Percentiles rank a stretch among this genome's conserved stretches.
These are phyloP conservation scores for Colletotrichum abscissum DNA, from an alignment of 2,329 filamentous ascomycete species.

Conservation along the genomic window DNA sequence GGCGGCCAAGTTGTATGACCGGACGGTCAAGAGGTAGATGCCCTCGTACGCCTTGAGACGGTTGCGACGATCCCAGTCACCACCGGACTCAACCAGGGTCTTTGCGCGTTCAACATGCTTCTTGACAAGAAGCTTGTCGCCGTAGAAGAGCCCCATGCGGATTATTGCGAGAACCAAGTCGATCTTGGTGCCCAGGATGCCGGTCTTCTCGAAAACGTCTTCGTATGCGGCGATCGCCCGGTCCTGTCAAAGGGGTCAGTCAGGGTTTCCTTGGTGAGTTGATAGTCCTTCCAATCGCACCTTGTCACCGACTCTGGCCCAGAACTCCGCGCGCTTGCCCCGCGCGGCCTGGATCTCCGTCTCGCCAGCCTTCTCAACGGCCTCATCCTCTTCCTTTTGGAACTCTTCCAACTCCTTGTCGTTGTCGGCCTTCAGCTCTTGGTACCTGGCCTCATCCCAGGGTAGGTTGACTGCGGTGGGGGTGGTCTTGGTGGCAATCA, in stretches of 20 bases:
- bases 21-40: conserved; percentile 89
- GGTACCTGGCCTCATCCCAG: conserved; percentile 93
- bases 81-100: conserved; percentile 90
- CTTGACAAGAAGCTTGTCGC: conserved; percentile 91
- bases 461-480: conserved; percentile 76
- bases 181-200: conserved; percentile 95
- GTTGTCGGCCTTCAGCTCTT: conserved; percentile 80
- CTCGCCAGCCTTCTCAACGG: conserved; percentile 94
- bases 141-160: conserved; percentile 94
- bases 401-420: conserved; percentile 80
- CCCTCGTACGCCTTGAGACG: conserved; percentile 98
- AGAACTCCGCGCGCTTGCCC: conserved; percentile 96
- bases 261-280: conserved; percentile 11
- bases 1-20: conserved; percentile 89
- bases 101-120: conserved; percentile 93
- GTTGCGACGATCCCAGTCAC: conserved; percentile 98
- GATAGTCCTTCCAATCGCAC: conserved; percentile 55
- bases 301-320: conserved; percentile 96
- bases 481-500: conserved; percentile 79
- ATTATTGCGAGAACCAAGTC: conserved; percentile 97
- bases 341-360: conserved; percentile 93
- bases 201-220: conserved; percentile 95
- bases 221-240: conserved; percentile 94
- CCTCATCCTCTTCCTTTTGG: conserved; percentile 92
- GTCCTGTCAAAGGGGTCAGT: conserved; percentile 68